Base-by-base conservation (phyloP, 1,139 yeast genomes). In the Hemisphaericaspora xylanilytica region DNA sequence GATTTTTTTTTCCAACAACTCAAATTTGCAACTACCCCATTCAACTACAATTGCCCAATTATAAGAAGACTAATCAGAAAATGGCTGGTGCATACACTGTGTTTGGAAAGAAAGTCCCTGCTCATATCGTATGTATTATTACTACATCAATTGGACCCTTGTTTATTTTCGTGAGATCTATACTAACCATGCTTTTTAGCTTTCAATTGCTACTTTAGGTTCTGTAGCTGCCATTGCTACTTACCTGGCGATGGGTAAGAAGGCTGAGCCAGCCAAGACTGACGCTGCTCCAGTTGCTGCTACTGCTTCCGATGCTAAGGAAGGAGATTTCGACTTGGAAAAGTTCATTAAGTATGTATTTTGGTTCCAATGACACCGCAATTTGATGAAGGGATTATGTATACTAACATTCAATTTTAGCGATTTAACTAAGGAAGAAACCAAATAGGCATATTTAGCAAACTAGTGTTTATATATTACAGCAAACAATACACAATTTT, bases 1-100 rank as follows among this genome's bases (percentile, higher is more conserved):
- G n/a, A n/a, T n/a, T n/a, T n/a, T 14, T 14, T 13, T 6, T 31
- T 29, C 16, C 25, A 20, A 28, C 20, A 5, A 5, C 5, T 9
- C 9, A 9, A 15, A 15, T 10, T 16, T 28, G 30, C 33, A n/a
- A 24, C 27, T 21, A 13, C 4, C 21, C 27, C 26, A 17, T 13
- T 12, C 11, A 26, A 13, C 17, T 14, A 15, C 21, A 28, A 11
- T 13, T 17, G 14, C 18, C 12, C 12, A 29, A 16, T 8, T 8
- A 28, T 12, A 12, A n/a, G 5, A 4, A 15, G n/a, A n/a, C n/a
- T n/a, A n/a, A n/a, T n/a, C 31, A 28, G 13, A 54, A 28, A 39
- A 81, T 81, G 87, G 84, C 76, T 55, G 71, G 79, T 41, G 75
- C 80, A 50, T 81, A 81, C 59, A 72, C 73, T 43, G 76, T 81